These are phyloP conservation scores for Ascochyta clinopodiicola DNA, from an alignment of 2,329 filamentous ascomycete genomes.

Conservation along the genomic window DNA sequence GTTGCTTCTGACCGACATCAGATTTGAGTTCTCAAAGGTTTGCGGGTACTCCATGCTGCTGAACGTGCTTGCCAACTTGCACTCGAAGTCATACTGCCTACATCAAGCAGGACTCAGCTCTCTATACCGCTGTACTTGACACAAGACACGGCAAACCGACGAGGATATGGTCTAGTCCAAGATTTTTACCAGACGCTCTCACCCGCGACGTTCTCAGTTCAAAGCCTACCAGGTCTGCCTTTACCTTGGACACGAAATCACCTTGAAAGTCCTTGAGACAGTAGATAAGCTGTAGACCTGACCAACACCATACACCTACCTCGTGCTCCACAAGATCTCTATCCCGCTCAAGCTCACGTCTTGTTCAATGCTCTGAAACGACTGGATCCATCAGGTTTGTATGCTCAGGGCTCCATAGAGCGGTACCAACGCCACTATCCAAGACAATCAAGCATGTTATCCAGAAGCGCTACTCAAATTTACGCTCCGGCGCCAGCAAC, in stretches of 20 bases:
- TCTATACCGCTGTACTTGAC: background rate
- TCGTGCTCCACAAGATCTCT: background rate
- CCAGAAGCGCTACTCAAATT: background rate
- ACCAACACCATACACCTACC: background rate
- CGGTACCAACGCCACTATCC: background rate
- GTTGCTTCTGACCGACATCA: background rate
- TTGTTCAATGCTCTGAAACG: background rate
- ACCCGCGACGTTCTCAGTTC: background rate
- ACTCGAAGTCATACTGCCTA: background rate
- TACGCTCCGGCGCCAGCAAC: background rate
- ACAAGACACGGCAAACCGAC: background rate
- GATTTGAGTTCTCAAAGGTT: background rate
- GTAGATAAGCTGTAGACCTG: background rate
- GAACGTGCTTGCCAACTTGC: background rate
- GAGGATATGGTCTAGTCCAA: background rate
- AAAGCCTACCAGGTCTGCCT: background rate
- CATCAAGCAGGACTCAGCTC: background rate
- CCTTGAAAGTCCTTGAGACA: background rate
- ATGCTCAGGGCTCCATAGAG: background rate
- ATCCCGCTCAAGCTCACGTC: background rate
- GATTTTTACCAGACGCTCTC: background rate
- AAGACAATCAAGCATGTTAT: background rate
- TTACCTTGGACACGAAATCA: background rate
- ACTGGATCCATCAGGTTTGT: background rate
- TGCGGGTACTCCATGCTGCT: background rate